phyloP scores from a whole-genome alignment of 805 yeast genomes.

The Wickerhamiella nectarea region DNA sequence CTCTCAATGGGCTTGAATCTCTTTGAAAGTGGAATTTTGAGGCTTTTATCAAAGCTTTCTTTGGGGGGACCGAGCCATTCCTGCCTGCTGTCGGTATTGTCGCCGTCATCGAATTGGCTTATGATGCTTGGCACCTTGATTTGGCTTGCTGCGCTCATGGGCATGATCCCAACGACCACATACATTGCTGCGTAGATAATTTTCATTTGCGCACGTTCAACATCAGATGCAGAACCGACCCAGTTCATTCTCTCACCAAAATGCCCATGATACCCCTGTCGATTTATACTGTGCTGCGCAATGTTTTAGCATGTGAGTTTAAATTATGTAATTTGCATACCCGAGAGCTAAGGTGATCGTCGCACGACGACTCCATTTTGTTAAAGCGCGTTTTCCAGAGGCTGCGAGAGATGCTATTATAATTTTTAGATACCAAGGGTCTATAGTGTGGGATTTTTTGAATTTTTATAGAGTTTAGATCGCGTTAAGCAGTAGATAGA shows the following conservation, averaged over 20 bases:
- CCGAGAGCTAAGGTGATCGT: not conserved
- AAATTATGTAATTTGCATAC: not conserved
- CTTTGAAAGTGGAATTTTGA: not conserved
- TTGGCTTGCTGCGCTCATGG: not conserved
- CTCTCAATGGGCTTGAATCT: constrained; percentile 1
- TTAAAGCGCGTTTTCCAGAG: too few relatives aligned
- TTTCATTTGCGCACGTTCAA: constrained; percentile 6
- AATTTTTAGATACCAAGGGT: too few relatives aligned
- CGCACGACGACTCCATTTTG: too few relatives aligned
- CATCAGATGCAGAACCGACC: constrained; percentile 3
- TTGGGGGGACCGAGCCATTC: not conserved
- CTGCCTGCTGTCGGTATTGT: not conserved
- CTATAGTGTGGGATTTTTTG: too few relatives aligned
- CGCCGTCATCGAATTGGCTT: not conserved
- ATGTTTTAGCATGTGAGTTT: not conserved
- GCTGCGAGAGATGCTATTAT: too few relatives aligned
- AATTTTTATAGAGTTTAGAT: too few relatives aligned
- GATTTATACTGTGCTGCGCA: too few relatives aligned
- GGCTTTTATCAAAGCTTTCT: not conserved
- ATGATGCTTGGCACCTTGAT: not conserved
- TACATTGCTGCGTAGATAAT: constrained; percentile 6
- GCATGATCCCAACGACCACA: constrained; percentile 2
- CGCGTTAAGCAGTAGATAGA: too few relatives aligned
- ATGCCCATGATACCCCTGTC: too few relatives aligned
- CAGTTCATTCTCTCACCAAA: constrained; percentile 2